These are phyloP conservation scores for Colletotrichum lindemuthianum DNA, from an alignment of 2,329 filamentous ascomycete genomes.

Conservation along the genomic window DNA sequence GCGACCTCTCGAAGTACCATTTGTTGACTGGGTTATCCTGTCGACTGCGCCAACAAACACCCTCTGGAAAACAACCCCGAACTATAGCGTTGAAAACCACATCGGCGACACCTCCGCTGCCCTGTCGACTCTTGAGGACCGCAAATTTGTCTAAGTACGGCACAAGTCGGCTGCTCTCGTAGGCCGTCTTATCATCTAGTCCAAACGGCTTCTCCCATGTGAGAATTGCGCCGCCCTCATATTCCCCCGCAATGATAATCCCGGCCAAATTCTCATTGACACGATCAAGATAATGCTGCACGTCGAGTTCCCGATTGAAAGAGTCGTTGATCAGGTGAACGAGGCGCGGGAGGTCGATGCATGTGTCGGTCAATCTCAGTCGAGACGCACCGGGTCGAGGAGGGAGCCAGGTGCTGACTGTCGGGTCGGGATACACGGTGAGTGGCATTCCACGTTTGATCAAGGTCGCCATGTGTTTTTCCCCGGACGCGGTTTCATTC, in stretches of 20 bases:
- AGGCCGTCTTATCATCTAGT: slow-evolving; percentile 63
- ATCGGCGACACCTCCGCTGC: slow-evolving; percentile 91
- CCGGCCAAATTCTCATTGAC: slow-evolving; percentile 85
- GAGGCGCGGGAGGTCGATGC: slow-evolving; percentile 84
- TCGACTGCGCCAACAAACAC: slow-evolving; percentile 92
- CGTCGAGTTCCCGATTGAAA: slow-evolving; percentile 85
- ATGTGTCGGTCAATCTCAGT: slow-evolving; percentile 79
- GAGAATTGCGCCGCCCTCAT: slow-evolving; percentile 93
- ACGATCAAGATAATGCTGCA: slow-evolving; percentile 83
- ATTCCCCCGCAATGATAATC: slow-evolving; percentile 93
- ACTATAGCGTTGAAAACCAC: slow-evolving; percentile 98
- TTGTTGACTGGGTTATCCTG: slow-evolving; percentile 97
- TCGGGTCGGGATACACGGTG: slow-evolving; percentile 81
- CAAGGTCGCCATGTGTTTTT: slow-evolving; percentile 72
- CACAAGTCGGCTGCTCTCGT: slow-evolving; percentile 72
- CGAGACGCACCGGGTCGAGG: slow-evolving; percentile 67
- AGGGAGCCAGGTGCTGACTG: slow-evolving; percentile 72
- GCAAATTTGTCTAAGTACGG: slow-evolving; percentile 99
- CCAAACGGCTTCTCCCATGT: slow-evolving; percentile 88
- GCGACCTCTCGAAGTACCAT: slow-evolving; percentile 96
- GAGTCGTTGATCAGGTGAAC: slow-evolving; percentile 93
- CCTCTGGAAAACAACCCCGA: slow-evolving; percentile 83
- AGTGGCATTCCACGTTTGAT: slow-evolving; percentile 92
- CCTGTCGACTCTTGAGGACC: slow-evolving; percentile 87
- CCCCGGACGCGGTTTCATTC: slow-evolving; percentile 20